Evolutionary conservation across 805 yeast genomes (phyloP).

Genomic region (Tetrapisispora iriomotensis): DNA sequence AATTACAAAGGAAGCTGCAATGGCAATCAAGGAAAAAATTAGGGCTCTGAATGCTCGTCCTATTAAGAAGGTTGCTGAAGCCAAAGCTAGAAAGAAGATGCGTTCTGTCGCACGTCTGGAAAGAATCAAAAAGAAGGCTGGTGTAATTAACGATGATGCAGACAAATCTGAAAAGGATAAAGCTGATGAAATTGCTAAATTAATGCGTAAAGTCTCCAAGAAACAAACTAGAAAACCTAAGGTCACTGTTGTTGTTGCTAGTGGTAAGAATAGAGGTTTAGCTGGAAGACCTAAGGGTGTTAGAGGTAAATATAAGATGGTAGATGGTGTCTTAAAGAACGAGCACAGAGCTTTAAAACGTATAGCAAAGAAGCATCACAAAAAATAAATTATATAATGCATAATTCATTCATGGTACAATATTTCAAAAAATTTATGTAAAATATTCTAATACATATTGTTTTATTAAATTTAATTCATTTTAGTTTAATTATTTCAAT

Average conservation of each 20-base stretch:
- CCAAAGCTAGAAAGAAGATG: slow-evolving; percentile 91
- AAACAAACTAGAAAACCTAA: slow-evolving; percentile 65
- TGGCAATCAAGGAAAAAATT: slow-evolving; percentile 65
- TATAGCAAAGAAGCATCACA: slow-evolving; percentile 71
- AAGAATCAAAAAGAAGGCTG: slow-evolving; percentile 85
- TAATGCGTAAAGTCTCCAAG: slow-evolving; percentile 72
- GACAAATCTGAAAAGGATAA: slow-evolving; percentile 87
- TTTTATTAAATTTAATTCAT: not conserved
- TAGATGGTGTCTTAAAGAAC: slow-evolving; percentile 95
- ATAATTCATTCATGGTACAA: slow-evolving; percentile 1
- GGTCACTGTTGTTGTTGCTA: slow-evolving; percentile 82
- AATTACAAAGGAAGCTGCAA: slow-evolving; percentile 86
- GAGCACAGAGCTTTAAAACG: slow-evolving; percentile 90
- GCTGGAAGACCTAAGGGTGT: slow-evolving; percentile 96
- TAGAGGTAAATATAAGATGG: slow-evolving; percentile 98
- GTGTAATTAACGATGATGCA: slow-evolving; percentile 76
- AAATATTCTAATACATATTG: not conserved
- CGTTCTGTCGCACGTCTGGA: slow-evolving; percentile 82
- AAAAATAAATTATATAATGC: slow-evolving; percentile 30
- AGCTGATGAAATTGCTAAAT: slow-evolving; percentile 81
- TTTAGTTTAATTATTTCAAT: not conserved
- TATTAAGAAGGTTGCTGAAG: slow-evolving; percentile 96
- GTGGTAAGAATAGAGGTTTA: slow-evolving; percentile 74
- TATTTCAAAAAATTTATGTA: slow-evolving; percentile 1
- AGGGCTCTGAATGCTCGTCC: slow-evolving; percentile 91